Conservation (phyloP, 1,284 basidiomycete species). For the Sparassis latifolia region DNA sequence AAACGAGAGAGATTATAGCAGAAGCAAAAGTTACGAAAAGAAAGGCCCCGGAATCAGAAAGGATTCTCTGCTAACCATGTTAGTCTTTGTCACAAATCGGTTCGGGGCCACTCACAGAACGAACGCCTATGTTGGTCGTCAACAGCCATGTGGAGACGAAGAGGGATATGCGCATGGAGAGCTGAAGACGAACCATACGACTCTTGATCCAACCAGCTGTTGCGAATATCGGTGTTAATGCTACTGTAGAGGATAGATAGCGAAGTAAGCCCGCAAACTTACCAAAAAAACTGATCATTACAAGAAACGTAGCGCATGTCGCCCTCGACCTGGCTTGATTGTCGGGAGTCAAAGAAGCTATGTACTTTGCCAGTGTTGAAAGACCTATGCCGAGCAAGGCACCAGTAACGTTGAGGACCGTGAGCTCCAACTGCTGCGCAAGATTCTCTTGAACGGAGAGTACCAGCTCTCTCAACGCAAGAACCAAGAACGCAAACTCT, state of each 20-base stretch:
- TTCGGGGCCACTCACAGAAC: conserved; percentile 23
- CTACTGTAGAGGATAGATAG: neutral
- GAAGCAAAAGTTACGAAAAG: conserved; percentile 38
- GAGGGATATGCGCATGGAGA: conserved; percentile 40
- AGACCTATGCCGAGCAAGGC: conserved; percentile 36
- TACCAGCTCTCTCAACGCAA: conserved; percentile 41
- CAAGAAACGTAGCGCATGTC: conserved; percentile 35
- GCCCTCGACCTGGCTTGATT: conserved; percentile 27
- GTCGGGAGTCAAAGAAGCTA: conserved; percentile 25
- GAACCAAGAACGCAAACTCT: conserved; percentile 34
- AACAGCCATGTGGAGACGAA: conserved; percentile 43
- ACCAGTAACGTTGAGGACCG: conserved; percentile 37
- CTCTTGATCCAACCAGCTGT: conserved; percentile 41
- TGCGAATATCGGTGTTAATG: neutral
- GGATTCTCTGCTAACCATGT: conserved; percentile 21
- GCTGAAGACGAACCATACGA: conserved; percentile 37
- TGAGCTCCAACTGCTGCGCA: conserved; percentile 42
- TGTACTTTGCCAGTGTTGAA: conserved; percentile 36
- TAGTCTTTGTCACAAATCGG: too few species aligned
- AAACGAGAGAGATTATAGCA: conserved; percentile 33
- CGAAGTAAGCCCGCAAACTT: conserved; percentile 7
- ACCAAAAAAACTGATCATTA: conserved; percentile 37
- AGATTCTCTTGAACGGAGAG: conserved; percentile 42
- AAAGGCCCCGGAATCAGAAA: conserved; percentile 28
- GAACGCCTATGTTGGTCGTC: conserved; percentile 29